Conservation (phyloP, 2,329 filamentous ascomycete species). For the Truncatella angustata region DNA sequence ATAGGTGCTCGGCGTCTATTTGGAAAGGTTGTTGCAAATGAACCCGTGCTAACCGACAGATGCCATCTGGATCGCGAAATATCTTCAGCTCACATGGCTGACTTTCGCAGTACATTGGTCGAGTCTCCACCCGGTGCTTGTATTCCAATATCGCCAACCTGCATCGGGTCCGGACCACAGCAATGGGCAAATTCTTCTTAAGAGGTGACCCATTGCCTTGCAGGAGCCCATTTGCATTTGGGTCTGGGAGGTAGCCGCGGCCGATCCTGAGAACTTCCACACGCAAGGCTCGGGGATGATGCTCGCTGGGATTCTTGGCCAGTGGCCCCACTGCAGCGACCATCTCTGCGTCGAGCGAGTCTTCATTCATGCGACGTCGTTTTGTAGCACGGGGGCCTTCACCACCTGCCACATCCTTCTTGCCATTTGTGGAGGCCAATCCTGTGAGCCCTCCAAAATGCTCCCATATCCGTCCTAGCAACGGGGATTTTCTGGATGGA, state of each 20-base stretch:
- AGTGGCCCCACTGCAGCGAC: slow-evolving; percentile 20
- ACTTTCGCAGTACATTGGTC: slow-evolving; percentile 51
- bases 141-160: slow-evolving; percentile 39
- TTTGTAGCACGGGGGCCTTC: slow-evolving; percentile 42
- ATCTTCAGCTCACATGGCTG: slow-evolving; percentile 52
- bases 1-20: slow-evolving; percentile 51
- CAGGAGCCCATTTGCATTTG: slow-evolving; percentile 32
- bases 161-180: slow-evolving; percentile 39
- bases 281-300: slow-evolving; percentile 42
- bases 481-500: slow-evolving; percentile 48
- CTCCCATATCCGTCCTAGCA: slow-evolving; percentile 54
- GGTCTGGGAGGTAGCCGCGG: slow-evolving; percentile 44
- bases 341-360: slow-evolving; percentile 31
- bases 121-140: slow-evolving; percentile 30
- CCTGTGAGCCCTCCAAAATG: slow-evolving; percentile 48
- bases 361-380: slow-evolving; percentile 46
- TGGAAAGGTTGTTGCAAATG: slow-evolving; percentile 48
- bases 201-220: slow-evolving; percentile 34
- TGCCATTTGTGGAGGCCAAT: slow-evolving; percentile 35
- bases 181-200: slow-evolving; percentile 31
- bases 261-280: slow-evolving; percentile 53
- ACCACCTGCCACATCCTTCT: slow-evolving; percentile 35
- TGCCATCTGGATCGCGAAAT: slow-evolving; percentile 45
- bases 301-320: slow-evolving; percentile 19
- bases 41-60: slow-evolving; percentile 46